phyloP scores from a whole-genome alignment of 2,329 filamentous ascomycete species.

The Fonsecaea erecta region DNA sequence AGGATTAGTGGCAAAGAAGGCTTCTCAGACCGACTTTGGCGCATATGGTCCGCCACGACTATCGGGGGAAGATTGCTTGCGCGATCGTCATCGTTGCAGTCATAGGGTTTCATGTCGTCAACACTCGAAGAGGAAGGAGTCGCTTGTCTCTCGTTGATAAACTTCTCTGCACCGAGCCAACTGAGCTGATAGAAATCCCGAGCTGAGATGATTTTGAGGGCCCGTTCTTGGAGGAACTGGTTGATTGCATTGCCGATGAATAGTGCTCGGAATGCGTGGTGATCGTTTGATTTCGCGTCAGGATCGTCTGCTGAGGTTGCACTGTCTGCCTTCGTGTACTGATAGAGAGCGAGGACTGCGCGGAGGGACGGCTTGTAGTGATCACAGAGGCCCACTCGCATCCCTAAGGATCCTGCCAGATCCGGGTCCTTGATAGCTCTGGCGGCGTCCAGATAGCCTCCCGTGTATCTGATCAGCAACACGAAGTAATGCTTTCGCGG shows the following conservation, averaged over 20 bases:
- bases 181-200: slow-evolving; percentile 58
- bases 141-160: slow-evolving; percentile 56
- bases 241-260: slow-evolving; percentile 76
- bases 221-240: slow-evolving; percentile 67
- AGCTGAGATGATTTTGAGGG: slow-evolving; percentile 66
- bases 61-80: slow-evolving; percentile 48
- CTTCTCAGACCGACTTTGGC: slow-evolving; percentile 35
- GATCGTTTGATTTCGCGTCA: slow-evolving; percentile 8
- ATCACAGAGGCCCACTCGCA: slow-evolving; percentile 72
- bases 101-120: slow-evolving; percentile 20
- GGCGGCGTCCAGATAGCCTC: slow-evolving; percentile 66
- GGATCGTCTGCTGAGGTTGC: neutral
- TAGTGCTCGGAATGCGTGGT: slow-evolving; percentile 56
- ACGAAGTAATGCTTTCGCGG: slow-evolving; percentile 70
- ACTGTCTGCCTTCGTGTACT: slow-evolving; percentile 18
- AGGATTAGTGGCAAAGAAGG: slow-evolving; percentile 62
- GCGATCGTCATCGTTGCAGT: slow-evolving; percentile 21
- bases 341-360: slow-evolving; percentile 61
- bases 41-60: slow-evolving; percentile 59
- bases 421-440: slow-evolving; percentile 50
- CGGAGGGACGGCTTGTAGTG: slow-evolving; percentile 70
- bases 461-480: slow-evolving; percentile 68
- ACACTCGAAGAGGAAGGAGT: slow-evolving; percentile 4
- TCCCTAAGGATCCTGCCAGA: slow-evolving; percentile 50
- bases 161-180: slow-evolving; percentile 72